Base-by-base conservation (phyloP, 1,284 basidiomycete species). In the Gomphus sp. region DNA sequence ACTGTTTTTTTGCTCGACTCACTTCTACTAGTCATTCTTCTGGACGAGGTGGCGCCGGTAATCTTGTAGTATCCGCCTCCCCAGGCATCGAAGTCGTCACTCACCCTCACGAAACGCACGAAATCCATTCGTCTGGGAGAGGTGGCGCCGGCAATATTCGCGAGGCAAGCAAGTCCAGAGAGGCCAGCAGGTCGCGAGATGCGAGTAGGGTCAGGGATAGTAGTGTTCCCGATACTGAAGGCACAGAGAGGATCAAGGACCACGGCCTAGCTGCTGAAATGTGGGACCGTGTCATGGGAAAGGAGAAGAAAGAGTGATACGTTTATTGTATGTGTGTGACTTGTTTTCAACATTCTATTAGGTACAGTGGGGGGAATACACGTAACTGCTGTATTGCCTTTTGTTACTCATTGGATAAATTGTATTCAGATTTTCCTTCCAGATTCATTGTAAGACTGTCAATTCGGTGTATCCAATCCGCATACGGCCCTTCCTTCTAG, bases 31-130 rank as follows among this genome's bases (percentile, higher is more conserved):
- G 82, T 16, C 86, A 87, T 66, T 84, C 84, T 5, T 83, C 80
- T 1, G 88, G 85, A 22, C 79, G 87, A 43, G 87, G 87, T 16
- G 87, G 87, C 16, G 66, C 71, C 3, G 87, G 83, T 0, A 91
- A 90, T 62, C 62, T 71, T 52, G 64, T 59, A 9, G 22, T 60
- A 8, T 12, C 53, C 4, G 45, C 56, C 18, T 37, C 58, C 31
- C 58, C 58, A 25, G 25, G 22, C 33, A 47, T 55, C n/a, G 52
- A 59, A 28, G 25, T n/a, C 9, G 28, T 36, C 4, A 4, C 52
- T 9, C 54, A 31, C 52, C n/a, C 50, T 1, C 47, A 58, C 25
- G 34, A 44, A n/a, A n/a, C 12, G 14, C 50, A 37, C 8, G n/a
- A 25, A 8, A 44, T 37, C n/a, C 16, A 39, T 28, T 47, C 43